phyloP scores from a whole-genome alignment of 2,329 filamentous ascomycete species.

The Aspergillus sp. region DNA sequence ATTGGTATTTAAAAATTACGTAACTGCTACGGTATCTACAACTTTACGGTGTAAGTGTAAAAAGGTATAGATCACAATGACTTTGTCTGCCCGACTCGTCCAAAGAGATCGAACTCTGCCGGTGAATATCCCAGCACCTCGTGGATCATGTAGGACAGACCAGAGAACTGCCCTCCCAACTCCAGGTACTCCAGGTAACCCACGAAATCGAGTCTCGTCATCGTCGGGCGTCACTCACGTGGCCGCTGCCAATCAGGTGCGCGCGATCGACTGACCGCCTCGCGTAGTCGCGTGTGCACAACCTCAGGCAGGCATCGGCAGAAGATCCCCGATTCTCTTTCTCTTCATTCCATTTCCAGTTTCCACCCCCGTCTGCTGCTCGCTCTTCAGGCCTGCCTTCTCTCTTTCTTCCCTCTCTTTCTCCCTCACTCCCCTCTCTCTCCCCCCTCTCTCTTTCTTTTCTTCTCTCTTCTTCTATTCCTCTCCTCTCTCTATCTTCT shows the following conservation, averaged over 20 bases:
- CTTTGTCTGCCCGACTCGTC: too few species aligned
- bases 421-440: neutral
- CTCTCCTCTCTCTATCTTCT: neutral
- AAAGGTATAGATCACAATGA: too few species aligned
- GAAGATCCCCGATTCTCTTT: neutral
- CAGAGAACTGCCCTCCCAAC: neutral
- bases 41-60: too few species aligned
- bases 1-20: too few species aligned
- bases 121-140: too few species aligned
- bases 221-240: neutral
- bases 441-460: neutral
- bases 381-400: neutral
- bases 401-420: neutral
- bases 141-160: neutral
- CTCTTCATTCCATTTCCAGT: neutral
- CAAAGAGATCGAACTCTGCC: too few species aligned
- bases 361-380: neutral
- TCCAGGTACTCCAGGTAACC: too few species aligned
- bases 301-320: constrained; percentile 7
- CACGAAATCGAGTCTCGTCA: neutral
- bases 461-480: neutral
- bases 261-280: neutral
- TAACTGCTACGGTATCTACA: too few species aligned
- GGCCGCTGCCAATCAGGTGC: neutral
- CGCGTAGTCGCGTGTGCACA: neutral